phyloP scores from a whole-genome alignment of 176 grass and related monocot genomes.

The Puya raimondii region DNA sequence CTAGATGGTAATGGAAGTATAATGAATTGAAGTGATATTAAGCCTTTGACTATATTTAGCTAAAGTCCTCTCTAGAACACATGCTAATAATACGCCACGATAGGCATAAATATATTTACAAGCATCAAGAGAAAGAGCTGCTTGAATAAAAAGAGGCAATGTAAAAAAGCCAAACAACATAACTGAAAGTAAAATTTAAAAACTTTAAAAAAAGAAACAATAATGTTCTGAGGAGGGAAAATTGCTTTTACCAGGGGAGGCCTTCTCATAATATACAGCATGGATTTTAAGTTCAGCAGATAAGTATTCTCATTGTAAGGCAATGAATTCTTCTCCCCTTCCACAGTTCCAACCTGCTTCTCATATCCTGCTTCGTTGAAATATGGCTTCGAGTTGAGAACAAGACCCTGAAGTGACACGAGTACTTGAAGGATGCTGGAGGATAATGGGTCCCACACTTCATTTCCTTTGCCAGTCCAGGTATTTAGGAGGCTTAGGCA shows the following conservation, averaged over 20 bases:
- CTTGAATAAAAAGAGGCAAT: neutral
- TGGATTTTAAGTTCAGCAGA: slow-evolving; percentile 83
- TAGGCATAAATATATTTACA: neutral
- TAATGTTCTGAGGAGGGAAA: neutral
- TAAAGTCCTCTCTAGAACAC: no score
- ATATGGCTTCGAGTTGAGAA: slow-evolving; percentile 93
- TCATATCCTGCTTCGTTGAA: slow-evolving; percentile 98
- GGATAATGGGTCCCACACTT: slow-evolving; percentile 91
- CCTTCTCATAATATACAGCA: slow-evolving; percentile 86
- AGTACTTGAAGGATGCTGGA: slow-evolving; percentile 92
- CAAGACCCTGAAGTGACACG: slow-evolving; percentile 88
- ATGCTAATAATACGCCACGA: no score
- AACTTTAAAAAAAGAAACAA: neutral
- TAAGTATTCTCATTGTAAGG: slow-evolving; percentile 99
- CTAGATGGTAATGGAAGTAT: no score
- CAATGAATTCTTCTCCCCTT: slow-evolving; percentile 94
- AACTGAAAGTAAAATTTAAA: no score
- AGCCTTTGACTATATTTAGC: no score
- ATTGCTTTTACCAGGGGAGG: slow-evolving; percentile 67
- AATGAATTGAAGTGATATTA: no score
- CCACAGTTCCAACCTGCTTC: slow-evolving; percentile 90
- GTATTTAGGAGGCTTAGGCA: slow-evolving; percentile 92
- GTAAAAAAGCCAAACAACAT: neutral
- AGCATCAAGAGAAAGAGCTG: neutral
- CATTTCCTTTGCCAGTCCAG: slow-evolving; percentile 90